A percentile compares a stretch with the other conserved stretches of the same genome.
phyloP scores from a whole-genome alignment of 2,329 filamentous ascomycete species.

The Cercospora sp. region DNA sequence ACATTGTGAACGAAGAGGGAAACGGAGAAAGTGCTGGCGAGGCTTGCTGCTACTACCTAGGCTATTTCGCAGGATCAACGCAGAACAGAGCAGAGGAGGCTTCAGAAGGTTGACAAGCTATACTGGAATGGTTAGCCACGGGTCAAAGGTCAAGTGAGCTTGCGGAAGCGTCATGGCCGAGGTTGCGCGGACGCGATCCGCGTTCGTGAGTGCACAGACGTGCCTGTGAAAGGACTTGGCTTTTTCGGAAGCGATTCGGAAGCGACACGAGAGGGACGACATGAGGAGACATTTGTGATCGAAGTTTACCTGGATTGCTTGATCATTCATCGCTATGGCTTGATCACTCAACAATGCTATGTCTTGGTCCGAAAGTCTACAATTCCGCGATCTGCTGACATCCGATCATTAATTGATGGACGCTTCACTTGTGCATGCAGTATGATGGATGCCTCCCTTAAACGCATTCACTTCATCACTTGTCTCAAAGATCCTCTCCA shows the following conservation, averaged over 20 bases:
- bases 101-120: conserved; percentile 13
- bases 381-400: not conserved
- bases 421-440: not conserved
- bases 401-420: not conserved
- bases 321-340: not conserved
- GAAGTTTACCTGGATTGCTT: not conserved
- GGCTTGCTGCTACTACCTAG: conserved; percentile 7
- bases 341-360: not conserved
- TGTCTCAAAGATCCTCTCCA: not conserved
- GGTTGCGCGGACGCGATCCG: conserved; percentile 8
- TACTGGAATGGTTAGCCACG: conserved; percentile 16
- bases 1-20: conserved; percentile 20
- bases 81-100: not conserved
- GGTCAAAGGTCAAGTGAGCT: conserved; percentile 7
- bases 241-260: conserved; percentile 8
- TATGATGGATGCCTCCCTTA: not conserved
- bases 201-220: not conserved
- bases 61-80: conserved; percentile 10
- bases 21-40: conserved; percentile 4
- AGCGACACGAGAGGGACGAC: not conserved
- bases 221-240: not conserved
- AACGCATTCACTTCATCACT: not conserved
- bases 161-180: conserved; percentile 5
- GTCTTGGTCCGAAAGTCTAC: not conserved
- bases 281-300: not conserved